Percentiles rank a stretch among this genome's conserved stretches.
Conservation (phyloP, 2,329 filamentous ascomycete species). For the Phialophora tarda region DNA sequence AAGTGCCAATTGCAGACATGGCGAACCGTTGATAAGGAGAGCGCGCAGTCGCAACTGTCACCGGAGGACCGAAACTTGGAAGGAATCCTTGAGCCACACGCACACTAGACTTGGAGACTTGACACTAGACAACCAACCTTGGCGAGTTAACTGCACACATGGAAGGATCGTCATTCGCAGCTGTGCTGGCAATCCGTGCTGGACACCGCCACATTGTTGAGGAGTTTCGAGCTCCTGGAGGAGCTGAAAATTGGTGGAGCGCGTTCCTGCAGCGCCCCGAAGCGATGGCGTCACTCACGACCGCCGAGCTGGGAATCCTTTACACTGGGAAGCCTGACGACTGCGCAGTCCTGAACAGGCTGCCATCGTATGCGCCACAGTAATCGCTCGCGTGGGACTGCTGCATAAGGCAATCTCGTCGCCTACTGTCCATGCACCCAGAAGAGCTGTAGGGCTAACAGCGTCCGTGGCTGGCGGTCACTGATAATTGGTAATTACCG, state of each 20-base stretch:
- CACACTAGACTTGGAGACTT: not conserved
- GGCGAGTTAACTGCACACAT: constrained; percentile 1
- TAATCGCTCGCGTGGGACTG: too few relatives aligned
- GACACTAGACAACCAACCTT: not conserved
- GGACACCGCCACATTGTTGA: not conserved
- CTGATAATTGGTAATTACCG: too few relatives aligned
- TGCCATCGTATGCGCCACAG: too few relatives aligned
- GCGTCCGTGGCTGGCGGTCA: too few relatives aligned
- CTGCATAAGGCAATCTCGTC: too few relatives aligned
- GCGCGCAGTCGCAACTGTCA: not conserved
- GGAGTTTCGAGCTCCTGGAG: not conserved
- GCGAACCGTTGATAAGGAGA: not conserved
- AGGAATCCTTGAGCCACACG: not conserved
- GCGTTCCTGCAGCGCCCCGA: constrained; percentile 4
- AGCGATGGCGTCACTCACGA: not conserved
- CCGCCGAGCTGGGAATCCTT: not conserved
- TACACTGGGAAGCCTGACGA: not conserved
- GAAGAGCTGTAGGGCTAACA: too few relatives aligned
- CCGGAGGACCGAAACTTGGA: not conserved
- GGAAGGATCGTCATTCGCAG: not conserved
- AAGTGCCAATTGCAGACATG: not conserved
- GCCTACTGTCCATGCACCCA: too few relatives aligned
- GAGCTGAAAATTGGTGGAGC: constrained; percentile 1
- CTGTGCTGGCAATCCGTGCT: not conserved
- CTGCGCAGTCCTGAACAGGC: not conserved